A percentile compares a stretch with the other conserved stretches of the same genome.
Conservation (phyloP, 192 early-diverging fungal genomes). For the Umbelopsis sp. region DNA sequence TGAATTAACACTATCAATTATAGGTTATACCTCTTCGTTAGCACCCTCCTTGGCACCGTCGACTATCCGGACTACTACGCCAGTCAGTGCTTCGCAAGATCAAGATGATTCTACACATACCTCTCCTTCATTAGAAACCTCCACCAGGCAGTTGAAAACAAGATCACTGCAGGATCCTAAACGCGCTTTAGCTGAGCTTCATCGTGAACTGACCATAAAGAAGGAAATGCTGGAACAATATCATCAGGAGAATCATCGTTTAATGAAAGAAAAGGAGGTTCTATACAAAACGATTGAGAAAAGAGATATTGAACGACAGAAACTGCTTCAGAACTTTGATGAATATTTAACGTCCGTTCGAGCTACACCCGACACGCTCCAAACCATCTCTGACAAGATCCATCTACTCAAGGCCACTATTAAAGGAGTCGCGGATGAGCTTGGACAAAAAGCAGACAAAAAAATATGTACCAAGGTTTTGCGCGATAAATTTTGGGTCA, state of each 20-base stretch:
- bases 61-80: background rate
- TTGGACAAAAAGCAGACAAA: slow-evolving; percentile 29
- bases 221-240: slow-evolving; percentile 15
- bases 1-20: background rate
- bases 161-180: slow-evolving; percentile 6
- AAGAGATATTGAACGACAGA: slow-evolving; percentile 25
- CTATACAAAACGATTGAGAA: background rate
- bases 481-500: slow-evolving; percentile 31
- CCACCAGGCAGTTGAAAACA: background rate
- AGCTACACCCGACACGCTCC: slow-evolving; percentile 49
- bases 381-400: slow-evolving; percentile 42
- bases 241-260: slow-evolving; percentile 4
- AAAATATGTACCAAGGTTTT: slow-evolving; percentile 33
- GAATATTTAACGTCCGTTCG: slow-evolving; percentile 41
- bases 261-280: background rate
- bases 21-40: slow-evolving; percentile 2
- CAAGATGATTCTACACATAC: background rate
- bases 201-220: slow-evolving; percentile 1
- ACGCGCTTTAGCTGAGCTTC: background rate
- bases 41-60: background rate
- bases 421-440: slow-evolving; percentile 39
- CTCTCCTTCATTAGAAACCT: background rate
- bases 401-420: slow-evolving; percentile 41
- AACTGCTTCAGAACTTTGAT: slow-evolving; percentile 30
- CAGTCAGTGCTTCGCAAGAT: background rate